phyloP scores from a whole-genome alignment of 2,329 filamentous ascomycete species.

The Botrytis fragariae region DNA sequence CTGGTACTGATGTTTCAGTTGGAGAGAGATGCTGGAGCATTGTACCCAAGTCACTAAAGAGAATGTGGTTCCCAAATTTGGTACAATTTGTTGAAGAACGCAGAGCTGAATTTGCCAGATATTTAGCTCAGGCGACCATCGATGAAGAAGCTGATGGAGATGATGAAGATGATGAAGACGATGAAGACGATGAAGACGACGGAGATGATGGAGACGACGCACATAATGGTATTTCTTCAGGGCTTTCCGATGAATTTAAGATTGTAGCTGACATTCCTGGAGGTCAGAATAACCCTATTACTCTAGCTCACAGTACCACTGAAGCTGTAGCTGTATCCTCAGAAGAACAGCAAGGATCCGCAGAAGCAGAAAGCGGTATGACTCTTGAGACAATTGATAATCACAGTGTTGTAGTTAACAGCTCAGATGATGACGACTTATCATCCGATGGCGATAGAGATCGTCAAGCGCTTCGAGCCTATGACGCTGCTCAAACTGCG shows the following conservation, averaged over 20 bases:
- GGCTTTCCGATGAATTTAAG: neutral
- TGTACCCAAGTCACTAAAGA: neutral
- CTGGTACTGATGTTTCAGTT: neutral
- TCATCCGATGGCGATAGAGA: no score
- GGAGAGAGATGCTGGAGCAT: neutral
- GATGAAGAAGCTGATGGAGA: neutral
- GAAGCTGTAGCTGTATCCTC: neutral
- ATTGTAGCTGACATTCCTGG: neutral
- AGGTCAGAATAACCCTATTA: neutral
- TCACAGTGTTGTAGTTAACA: no score
- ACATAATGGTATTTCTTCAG: no score
- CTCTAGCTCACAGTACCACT: neutral
- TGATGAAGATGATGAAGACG: neutral
- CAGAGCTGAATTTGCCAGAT: neutral
- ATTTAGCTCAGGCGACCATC: no score
- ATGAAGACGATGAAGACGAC: neutral
- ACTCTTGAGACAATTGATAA: no score
- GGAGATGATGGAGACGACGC: no score
- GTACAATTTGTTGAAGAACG: neutral
- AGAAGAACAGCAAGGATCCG: neutral
- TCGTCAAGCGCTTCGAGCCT: no score
- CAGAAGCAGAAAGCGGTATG: no score
- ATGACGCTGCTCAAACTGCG: neutral
- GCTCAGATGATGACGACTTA: no score
- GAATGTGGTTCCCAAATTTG: neutral